These are phyloP conservation scores for Friedmanniomyces endolithicus DNA, from an alignment of 495 filamentous ascomycete genomes.

Conservation along the genomic window DNA sequence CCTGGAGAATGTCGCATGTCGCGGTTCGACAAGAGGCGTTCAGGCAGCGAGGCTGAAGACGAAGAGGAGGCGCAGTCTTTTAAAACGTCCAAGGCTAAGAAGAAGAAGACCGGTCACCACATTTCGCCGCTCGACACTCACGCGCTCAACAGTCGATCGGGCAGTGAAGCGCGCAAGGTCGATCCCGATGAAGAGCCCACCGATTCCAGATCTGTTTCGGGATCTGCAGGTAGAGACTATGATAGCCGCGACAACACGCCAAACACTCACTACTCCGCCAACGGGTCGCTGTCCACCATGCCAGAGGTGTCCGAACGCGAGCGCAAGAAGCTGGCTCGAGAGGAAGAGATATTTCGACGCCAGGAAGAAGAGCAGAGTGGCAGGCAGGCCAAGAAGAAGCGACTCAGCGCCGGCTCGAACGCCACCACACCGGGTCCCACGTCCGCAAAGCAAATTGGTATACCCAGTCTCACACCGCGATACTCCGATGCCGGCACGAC, in stretches of 20 bases:
- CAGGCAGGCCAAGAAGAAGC: slow-evolving; percentile 40
- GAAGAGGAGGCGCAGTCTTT: slow-evolving; percentile 34
- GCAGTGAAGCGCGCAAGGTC: slow-evolving; percentile 49
- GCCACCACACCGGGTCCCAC: slow-evolving; percentile 29
- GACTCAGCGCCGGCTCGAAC: slow-evolving; percentile 44
- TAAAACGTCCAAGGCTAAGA: slow-evolving; percentile 33
- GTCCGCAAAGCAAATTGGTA: slow-evolving; percentile 15
- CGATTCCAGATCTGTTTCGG: slow-evolving; percentile 57
- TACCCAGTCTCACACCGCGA: background rate
- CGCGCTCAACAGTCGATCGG: slow-evolving; percentile 64
- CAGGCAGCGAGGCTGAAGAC: background rate
- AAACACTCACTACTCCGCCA: slow-evolving; percentile 37
- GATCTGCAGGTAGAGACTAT: slow-evolving; percentile 38
- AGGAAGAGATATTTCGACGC: slow-evolving; percentile 61
- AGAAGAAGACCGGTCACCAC: slow-evolving; percentile 48
- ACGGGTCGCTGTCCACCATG: slow-evolving; percentile 35
- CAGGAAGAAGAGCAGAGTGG: slow-evolving; percentile 47
- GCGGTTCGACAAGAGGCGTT: slow-evolving; percentile 44
- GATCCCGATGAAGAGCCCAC: slow-evolving; percentile 41
- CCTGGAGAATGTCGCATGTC: slow-evolving; percentile 51
- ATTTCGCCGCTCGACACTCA: slow-evolving; percentile 58
- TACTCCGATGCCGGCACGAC: slow-evolving; percentile 15
- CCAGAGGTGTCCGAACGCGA: slow-evolving; percentile 69
- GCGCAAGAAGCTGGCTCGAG: slow-evolving; percentile 71
- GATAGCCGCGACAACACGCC: slow-evolving; percentile 76